Evolutionary conservation across 2,329 filamentous ascomycete species (phyloP).

Genomic region (Phaeomoniella chlamydospora): DNA sequence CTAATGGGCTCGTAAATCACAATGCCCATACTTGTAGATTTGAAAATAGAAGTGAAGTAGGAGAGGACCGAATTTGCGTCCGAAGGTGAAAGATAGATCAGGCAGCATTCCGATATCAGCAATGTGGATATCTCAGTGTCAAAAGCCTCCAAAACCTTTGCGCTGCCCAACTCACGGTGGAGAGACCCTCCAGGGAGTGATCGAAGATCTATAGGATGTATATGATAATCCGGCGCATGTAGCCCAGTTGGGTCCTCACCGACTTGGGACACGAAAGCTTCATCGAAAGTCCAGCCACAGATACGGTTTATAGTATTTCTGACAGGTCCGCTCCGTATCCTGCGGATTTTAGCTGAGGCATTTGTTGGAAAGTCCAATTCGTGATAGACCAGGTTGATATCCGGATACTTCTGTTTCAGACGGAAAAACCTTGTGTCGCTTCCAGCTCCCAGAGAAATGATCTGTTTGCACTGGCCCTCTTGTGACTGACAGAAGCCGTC

Average conservation of each 20-base stretch:
- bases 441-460: slow-evolving; percentile 83
- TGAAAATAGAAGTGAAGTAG: slow-evolving; percentile 45
- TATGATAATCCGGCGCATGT: slow-evolving; percentile 31
- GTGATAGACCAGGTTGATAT: slow-evolving; percentile 56
- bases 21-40: slow-evolving; percentile 36
- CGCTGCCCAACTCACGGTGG: slow-evolving; percentile 11
- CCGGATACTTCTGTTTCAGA: slow-evolving; percentile 26
- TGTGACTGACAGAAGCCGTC: slow-evolving; percentile 41
- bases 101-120: slow-evolving; percentile 85
- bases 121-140: slow-evolving; percentile 57
- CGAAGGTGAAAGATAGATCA: slow-evolving; percentile 65
- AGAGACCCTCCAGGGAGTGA: slow-evolving; percentile 26
- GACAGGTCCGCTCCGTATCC: slow-evolving; percentile 17
- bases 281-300: slow-evolving; percentile 14
- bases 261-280: slow-evolving; percentile 20
- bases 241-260: slow-evolving; percentile 20
- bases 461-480: slow-evolving; percentile 40
- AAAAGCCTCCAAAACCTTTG: slow-evolving; percentile 27
- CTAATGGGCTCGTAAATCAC: slow-evolving; percentile 82
- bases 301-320: slow-evolving; percentile 15
- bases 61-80: slow-evolving; percentile 50
- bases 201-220: slow-evolving; percentile 59
- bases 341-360: slow-evolving; percentile 47
- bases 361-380: slow-evolving; percentile 81
- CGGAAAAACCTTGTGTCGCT: slow-evolving; percentile 84